Evolutionary conservation across 768 basidiomycete genomes (phyloP).

Genomic region (Phylloporus sp.): DNA sequence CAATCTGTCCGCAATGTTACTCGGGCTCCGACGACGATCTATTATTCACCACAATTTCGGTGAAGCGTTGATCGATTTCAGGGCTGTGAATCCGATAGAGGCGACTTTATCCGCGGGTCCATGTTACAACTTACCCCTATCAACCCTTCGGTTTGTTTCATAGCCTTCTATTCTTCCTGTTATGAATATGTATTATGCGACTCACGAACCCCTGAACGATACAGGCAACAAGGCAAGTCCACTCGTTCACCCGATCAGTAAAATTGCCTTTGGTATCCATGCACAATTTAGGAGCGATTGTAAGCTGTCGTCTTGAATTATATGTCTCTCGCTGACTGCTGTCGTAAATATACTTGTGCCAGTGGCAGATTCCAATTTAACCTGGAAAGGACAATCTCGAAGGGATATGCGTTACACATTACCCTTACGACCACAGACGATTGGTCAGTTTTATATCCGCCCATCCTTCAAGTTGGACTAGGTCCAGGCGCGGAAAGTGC

Average conservation of each 20-base stretch:
- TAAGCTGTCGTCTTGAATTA: not conserved
- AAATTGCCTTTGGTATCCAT: not conserved
- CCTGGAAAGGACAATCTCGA: not conserved
- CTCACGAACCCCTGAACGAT: not conserved
- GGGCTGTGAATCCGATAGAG: not conserved
- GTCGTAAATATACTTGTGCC: not conserved
- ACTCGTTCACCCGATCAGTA: not conserved
- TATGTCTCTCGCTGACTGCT: not conserved
- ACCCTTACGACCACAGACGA: not conserved
- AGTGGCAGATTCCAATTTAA: not conserved
- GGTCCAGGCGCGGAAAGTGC: not conserved
- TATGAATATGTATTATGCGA: not conserved
- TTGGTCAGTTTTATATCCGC: not conserved
- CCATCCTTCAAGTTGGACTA: not conserved
- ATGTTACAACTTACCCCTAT: not conserved
- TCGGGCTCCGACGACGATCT: too few species aligned
- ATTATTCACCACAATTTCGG: too few species aligned
- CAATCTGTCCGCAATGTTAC: too few species aligned
- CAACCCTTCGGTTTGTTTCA: not conserved
- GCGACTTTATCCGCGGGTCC: not conserved
- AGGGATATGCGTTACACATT: not conserved
- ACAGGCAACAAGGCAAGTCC: not conserved
- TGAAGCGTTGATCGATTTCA: too few species aligned
- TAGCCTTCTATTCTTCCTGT: not conserved
- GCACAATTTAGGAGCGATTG: not conserved